Evolutionary conservation across 78 protist genomes (phyloP), one percentile per base, ranked within the genome.

Genomic region (Dictyostelium discoideum): DNA sequence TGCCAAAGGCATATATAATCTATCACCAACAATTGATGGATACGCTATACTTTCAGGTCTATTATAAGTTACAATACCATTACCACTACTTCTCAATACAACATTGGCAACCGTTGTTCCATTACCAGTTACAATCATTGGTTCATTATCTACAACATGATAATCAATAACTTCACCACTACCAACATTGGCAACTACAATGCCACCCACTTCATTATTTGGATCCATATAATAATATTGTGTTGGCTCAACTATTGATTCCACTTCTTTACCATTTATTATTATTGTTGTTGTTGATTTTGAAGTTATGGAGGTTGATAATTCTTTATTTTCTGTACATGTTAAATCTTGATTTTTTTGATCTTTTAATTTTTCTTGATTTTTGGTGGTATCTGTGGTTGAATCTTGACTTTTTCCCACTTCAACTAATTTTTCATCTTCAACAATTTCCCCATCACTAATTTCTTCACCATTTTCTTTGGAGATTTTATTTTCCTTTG

Each of bases 1-100:
- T 32, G 87, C 87, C 77, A 84, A 84, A 22, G 95, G 95, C 57
- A 90, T 85, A 72, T 90, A 90, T 6, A 90, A 65, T 48, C 95
- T 29, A 72, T 83, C 88, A 11, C 95, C 95, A 20, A 90, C 95
- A 16, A 90, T 73, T 7, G 95, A 90, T 11, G 95, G 85, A 73
- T 90, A 90, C n/a, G 95, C 84, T 20, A 84, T 81, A 7, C 87
- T 50, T 26, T 82, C 73, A 3, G 87, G 87, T 63, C 26, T 72
- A 11, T 50, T 37, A 60, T 84, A 84, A 22, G 76, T 84, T 29
- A 84, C 77, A 37, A 84, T 82, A 13, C 86, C 72, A 82, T 42
- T 84, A 10, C 60, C 11, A 44, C 84, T 79, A 14, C 13, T 42
- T 79, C 67, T 42, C 26, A 79, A 79, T 20, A 60, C 69, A 60